Evolutionary conservation across 495 filamentous ascomycete species (phyloP), one percentile per base, ranked within the genome.

Genomic region (Glonium stellatum): DNA sequence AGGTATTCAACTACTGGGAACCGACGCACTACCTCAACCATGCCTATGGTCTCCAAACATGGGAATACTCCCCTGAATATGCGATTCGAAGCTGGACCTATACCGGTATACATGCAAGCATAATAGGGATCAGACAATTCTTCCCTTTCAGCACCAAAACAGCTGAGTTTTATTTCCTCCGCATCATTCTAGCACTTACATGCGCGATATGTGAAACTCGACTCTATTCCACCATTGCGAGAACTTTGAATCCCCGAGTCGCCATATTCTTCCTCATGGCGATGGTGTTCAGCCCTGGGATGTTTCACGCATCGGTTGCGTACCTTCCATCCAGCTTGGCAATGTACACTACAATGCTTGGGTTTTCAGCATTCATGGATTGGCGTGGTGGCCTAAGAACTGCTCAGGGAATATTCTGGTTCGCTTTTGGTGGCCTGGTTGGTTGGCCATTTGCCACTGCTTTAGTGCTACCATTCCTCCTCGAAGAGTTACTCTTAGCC

Each of bases 1-100:
- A 99, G 76, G 90, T 92, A 4, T 99, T 95, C 79, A 99, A 99
- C 68, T 99, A 95, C 76, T 99, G 95, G 95, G 95, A 99, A 67
- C 93, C 95, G 1, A 84, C 90, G 0, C 95, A 99, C 73, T 99
- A 97, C 71, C 81, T 99, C 31, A 84, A 82, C 60, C 90, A 96
- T 77, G 88, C 89, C 68, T 92, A 92, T 69, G 95, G 95, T 31
- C 76, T 97, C 36, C 89, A 99, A 74, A 99, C 95, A 15, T 99
- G 95, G 95, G 95, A 99, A 71, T 99, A 97, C 74, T 96, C 92
- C 0, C 95, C 95, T 1, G 87, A 91, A 50, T 97, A 89, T 71
- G 89, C 89, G 34, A 96, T 99, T 67, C 86, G 95, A 56, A 96
- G 90, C 75, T 99, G 95, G 95, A 79, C 89, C 34, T 99, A 99